A percentile compares a stretch with the other conserved stretches of the same genome.
phyloP scores from a whole-genome alignment of 306 rosid species.

The Hippophae tibetana region DNA sequence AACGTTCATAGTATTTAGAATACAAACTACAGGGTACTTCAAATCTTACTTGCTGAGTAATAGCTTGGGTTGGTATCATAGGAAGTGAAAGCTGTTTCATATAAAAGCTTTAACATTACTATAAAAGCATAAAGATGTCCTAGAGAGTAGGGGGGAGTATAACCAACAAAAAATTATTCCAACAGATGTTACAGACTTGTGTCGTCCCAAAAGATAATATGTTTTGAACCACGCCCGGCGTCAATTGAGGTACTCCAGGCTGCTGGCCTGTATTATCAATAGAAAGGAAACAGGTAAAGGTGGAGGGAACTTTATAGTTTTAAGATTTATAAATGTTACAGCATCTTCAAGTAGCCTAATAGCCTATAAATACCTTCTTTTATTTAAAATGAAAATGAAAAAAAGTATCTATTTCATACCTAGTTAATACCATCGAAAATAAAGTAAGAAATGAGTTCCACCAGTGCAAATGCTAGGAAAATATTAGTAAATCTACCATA shows the following conservation, averaged over 20 bases:
- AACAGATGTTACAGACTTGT: constrained; percentile 36
- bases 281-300: constrained; percentile 24
- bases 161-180: constrained; percentile 18
- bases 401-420: constrained; percentile 43
- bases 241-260: constrained; percentile 34
- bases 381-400: constrained; percentile 25
- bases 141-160: constrained; percentile 8
- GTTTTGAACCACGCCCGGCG: constrained; percentile 45
- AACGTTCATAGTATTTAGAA: too few species aligned
- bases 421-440: constrained; percentile 40
- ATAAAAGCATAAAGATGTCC: neutral
- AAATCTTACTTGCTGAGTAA: constrained; percentile 65
- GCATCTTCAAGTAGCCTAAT: constrained; percentile 1
- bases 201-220: constrained; percentile 37
- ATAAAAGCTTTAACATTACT: constrained; percentile 10
- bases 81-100: constrained; percentile 44
- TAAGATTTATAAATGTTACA: constrained; percentile 7
- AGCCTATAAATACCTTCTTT: constrained; percentile 16
- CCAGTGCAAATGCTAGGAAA: constrained; percentile 43
- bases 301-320: constrained; percentile 17
- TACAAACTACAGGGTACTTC: neutral
- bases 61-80: constrained; percentile 70
- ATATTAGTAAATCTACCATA: constrained; percentile 56
- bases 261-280: constrained; percentile 40
- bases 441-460: constrained; percentile 59